Evolutionary conservation across 2,329 filamentous ascomycete genomes (phyloP).

Genomic region (Madurella fahalii): DNA sequence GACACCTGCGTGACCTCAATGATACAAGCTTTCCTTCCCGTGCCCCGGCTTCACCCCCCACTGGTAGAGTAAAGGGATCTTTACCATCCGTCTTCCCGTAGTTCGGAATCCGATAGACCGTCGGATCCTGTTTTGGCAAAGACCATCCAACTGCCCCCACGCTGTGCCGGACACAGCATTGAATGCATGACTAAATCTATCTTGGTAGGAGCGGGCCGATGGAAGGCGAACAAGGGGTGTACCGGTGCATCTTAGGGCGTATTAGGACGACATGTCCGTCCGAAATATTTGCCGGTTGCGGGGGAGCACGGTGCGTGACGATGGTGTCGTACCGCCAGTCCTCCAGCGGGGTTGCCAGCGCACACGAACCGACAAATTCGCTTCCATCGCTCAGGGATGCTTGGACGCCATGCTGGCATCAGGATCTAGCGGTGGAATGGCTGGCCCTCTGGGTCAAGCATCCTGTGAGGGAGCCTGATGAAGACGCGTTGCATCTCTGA

Average conservation of each 20-base stretch:
- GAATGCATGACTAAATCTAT: background rate
- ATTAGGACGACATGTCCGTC: too few species aligned
- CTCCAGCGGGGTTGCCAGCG: too few species aligned
- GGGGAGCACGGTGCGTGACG: too few species aligned
- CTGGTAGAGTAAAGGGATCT: background rate
- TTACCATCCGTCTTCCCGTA: background rate
- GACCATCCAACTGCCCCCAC: background rate
- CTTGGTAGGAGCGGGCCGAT: background rate
- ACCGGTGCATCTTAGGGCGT: too few species aligned
- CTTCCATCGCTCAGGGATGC: slow-evolving; percentile 15
- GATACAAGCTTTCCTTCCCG: background rate
- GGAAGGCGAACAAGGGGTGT: too few species aligned
- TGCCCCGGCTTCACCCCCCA: too few species aligned
- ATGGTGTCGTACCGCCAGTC: too few species aligned
- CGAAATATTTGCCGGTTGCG: too few species aligned
- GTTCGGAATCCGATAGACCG: background rate
- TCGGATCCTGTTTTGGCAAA: background rate
- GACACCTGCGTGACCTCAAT: background rate
- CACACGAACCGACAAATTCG: too few species aligned
- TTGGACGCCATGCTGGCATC: slow-evolving; percentile 34
- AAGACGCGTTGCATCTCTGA: slow-evolving; percentile 37
- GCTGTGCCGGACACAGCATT: background rate
- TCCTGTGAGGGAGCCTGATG: slow-evolving; percentile 29
- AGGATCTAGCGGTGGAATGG: slow-evolving; percentile 33
- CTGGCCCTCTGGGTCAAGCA: slow-evolving; percentile 26